Evolutionary conservation across 306 rosid genomes (phyloP), one percentile per base, ranked within the genome.

Genomic region (Cucurbita maxima): DNA sequence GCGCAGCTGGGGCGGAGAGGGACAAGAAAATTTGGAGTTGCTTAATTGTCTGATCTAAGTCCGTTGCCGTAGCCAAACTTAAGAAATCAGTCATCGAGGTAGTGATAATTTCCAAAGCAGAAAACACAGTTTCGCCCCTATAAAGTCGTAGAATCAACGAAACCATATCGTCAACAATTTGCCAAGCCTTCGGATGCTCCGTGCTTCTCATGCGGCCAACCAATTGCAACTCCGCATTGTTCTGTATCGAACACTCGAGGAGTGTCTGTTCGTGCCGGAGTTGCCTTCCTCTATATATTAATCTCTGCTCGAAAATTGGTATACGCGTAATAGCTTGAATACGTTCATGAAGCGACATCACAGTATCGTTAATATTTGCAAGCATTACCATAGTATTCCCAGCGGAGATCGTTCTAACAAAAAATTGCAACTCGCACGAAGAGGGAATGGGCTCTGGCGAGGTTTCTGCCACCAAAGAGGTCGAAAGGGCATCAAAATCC

Each of bases 121-220:
- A 80, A 18, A 13, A 58, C 7, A 79, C 15, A 15, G 19, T 6
- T 37, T 84, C 94, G 6, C 94, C 90, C 2, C 81, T 71, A 76
- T 88, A 90, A 41, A 89, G 84, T 0, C 88, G 79, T 47, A 54
- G 64, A 4, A 87, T 43, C 8, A 81, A n/a, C 0, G 86, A 81
- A 18, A 82, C 81, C n/a, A 86, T 80, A 43, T 79, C 80, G 10
- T 85, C 82, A 2, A 89, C 44, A 0, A 82, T 72, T 30, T 76
- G 79, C 88, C 88, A 85, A 3, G 85, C 87, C 5, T 68, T 73
- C 9, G 89, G 87, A 53, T 79, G 84, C 44, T 44, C 77, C 3
- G 87, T 80, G 79, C 95, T 92, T 0, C 81, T 79, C 89, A 89
- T 73, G 0, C 82, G 85, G 4, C 89, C 94, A 20, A 88, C 86